Percentiles rank a stretch among this genome's conserved stretches.
These are phyloP conservation scores for Taiozyma sp. DNA, from an alignment of 1,139 yeast genomes.

Conservation along the genomic window DNA sequence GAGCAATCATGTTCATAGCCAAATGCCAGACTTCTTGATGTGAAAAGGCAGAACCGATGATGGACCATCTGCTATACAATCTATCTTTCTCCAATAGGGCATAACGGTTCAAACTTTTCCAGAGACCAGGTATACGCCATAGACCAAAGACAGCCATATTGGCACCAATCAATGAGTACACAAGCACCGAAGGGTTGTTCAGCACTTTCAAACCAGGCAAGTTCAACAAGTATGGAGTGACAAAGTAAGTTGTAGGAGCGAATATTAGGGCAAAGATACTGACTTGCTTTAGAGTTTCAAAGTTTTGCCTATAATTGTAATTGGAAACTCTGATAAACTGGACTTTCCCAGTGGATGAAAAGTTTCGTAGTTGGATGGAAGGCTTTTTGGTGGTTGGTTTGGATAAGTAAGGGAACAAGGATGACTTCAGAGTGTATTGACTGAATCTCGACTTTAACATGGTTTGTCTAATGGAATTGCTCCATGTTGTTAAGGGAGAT, in stretches of 20 bases:
- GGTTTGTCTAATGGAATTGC: neutral
- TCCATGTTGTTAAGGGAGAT: neutral
- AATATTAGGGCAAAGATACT: constrained; percentile 32
- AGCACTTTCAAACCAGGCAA: constrained; percentile 58
- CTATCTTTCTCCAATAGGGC: constrained; percentile 59
- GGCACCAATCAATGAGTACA: constrained; percentile 64
- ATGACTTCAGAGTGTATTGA: constrained; percentile 1
- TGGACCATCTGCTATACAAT: constrained; percentile 55
- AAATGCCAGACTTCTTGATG: constrained; percentile 83
- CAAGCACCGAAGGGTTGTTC: constrained; percentile 54
- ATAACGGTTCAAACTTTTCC: constrained; percentile 50
- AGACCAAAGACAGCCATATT: constrained; percentile 67
- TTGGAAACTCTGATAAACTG: constrained; percentile 17
- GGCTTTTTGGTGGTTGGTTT: neutral
- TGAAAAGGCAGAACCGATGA: constrained; percentile 81
- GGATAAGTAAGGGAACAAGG: constrained; percentile 1
- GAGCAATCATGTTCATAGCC: constrained; percentile 80
- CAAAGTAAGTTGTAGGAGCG: constrained; percentile 37
- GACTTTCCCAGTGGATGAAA: constrained; percentile 11
- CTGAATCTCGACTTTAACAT: neutral
- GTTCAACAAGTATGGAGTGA: constrained; percentile 55
- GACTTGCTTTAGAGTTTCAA: constrained; percentile 24
- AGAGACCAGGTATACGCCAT: constrained; percentile 62
- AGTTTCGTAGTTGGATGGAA: constrained; percentile 9
- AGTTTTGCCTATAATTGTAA: constrained; percentile 15